Evolutionary conservation across 345 rosid genomes (phyloP).

Genomic region (Orychophragmus violaceus): DNA sequence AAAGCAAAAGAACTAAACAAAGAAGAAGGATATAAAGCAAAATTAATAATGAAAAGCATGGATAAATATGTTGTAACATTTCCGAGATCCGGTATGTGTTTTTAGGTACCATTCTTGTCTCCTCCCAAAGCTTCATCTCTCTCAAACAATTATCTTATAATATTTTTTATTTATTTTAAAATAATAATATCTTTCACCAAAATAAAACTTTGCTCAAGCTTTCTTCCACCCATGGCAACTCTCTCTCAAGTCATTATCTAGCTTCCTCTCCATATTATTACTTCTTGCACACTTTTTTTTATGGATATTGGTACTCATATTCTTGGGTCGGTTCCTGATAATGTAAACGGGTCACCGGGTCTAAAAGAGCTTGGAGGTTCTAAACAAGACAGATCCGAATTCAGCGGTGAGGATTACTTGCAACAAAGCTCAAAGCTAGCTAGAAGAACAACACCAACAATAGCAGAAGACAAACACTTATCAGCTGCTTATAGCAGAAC

Average conservation of each 20-base stretch:
- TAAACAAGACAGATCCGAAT: conserved; percentile 45
- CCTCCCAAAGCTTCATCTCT: conserved; percentile 32
- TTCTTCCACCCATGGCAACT: conserved; percentile 33
- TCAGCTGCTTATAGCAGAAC: conserved; percentile 25
- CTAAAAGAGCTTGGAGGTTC: conserved; percentile 35
- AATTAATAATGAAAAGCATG: conserved; percentile 8
- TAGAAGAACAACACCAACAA: neutral
- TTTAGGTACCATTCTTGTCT: conserved; percentile 34
- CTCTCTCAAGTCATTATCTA: conserved; percentile 32
- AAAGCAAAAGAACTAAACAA: neutral
- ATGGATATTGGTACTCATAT: conserved; percentile 51
- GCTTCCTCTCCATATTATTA: neutral
- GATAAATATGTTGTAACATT: conserved; percentile 39
- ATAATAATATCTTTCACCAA: conserved; percentile 10
- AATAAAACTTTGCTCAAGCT: conserved; percentile 8
- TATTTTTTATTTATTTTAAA: neutral
- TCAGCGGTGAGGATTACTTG: no score
- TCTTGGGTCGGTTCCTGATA: conserved; percentile 40
- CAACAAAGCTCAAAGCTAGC: conserved; percentile 32
- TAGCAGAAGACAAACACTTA: conserved; percentile 13
- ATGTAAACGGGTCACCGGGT: conserved; percentile 30
- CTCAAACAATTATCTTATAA: conserved; percentile 12
- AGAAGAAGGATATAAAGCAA: neutral
- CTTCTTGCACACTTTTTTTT: conserved; percentile 3
- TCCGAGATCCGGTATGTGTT: conserved; percentile 35